Base-by-base conservation (phyloP, 1,139 yeast genomes). In the Kluyveromyces marxianus region DNA sequence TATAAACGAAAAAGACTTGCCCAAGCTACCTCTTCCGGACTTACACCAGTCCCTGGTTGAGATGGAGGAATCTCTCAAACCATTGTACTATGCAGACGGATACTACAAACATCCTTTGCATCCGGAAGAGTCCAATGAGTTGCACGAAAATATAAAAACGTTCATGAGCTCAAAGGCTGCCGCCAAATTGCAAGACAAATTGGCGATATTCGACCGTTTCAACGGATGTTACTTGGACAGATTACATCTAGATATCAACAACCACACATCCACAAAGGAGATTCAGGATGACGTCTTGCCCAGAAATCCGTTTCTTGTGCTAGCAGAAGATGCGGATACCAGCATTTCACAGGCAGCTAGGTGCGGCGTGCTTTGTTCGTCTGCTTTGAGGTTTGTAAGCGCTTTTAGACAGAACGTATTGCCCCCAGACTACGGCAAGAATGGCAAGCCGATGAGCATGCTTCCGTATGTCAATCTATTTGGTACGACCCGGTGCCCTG, bases 251-350 rank as follows among this genome's bases (percentile, higher is more conserved):
- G 61, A 81, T 74, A 64, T 80, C 70, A 56, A 82, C 72, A 53
- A 73, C 74, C 50, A 76, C 37, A 50, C 55, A 21, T 53, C 77
- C 37, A 79, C 84, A 0, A 82, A 81, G 10, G 77, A 81, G 42
- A 79, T 82, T 52, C 85, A 85, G 29, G 85, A 81, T 10, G 84
- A 81, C 54, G 79, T 83, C 2, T 68, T 83, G 44, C 94, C 94
- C 3, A 68, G 90, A 50, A 83, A 83, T 57, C 94, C 94, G 0
- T 83, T 81, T 55, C 70, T 83, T 54, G 75, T 83, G 6, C 63
- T 83, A 30, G 88, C 83, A 53, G 84, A 83, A 57, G 94, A 83
- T 54, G 89, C 90, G 0, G 72, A 78, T 53, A 76, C 73, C 48
- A 79, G 81, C 31, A 68, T 87, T 4, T 70, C 75, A 48, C 92